Evolutionary conservation across 208 protist species (phyloP), one percentile per base, ranked within the genome.

Genomic region (Crithidia sp.): DNA sequence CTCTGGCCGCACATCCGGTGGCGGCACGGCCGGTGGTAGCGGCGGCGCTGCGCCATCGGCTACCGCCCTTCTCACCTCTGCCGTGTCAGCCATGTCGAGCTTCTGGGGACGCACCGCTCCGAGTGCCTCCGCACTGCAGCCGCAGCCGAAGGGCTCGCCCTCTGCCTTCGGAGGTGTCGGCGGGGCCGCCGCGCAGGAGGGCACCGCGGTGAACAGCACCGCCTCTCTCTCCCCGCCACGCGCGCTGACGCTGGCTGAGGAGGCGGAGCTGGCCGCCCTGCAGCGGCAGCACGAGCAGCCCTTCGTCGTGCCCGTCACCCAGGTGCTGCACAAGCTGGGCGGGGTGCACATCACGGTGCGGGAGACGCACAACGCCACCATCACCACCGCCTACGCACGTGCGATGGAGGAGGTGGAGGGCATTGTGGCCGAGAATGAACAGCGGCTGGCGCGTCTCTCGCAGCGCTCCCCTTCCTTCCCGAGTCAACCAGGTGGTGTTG

Each of bases 301-400:
- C 28, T 75, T 74, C 19, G 82, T 86, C 0, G 67, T 80, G n/a
- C 82, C 82, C n/a, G 73, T 83, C 17, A 81, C 60, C 0, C 77
- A 83, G 71, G 61, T 76, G 9, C 40, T 83, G 53, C 72, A 82
- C 57, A 81, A 81, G 44, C 69, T 86, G 6, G 82, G 82, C 14
- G 79, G 72, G 36, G 60, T 81, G 3, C 73, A 83, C 74, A 76
- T 84, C 57, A 78, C 82, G 5, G 82, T 83, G 4, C 71, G 77
- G 36, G 73, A 80, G 44, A 71, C 74, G 8, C 82, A 86, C 70
- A 83, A 76, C 60, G 58, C 74, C 14, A 86, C 72, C 16, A 76
- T 86, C 61, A 66, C 47, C 13, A 45, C 63, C n/a, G 82, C 82
- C 28, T 74, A 78, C 49, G 59, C 62, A 10, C 56, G 64, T 3